Evolutionary conservation across 352 stramenopile genomes (phyloP), one percentile per base, ranked within the genome.

Genomic region (Phytophthora nicotianae): DNA sequence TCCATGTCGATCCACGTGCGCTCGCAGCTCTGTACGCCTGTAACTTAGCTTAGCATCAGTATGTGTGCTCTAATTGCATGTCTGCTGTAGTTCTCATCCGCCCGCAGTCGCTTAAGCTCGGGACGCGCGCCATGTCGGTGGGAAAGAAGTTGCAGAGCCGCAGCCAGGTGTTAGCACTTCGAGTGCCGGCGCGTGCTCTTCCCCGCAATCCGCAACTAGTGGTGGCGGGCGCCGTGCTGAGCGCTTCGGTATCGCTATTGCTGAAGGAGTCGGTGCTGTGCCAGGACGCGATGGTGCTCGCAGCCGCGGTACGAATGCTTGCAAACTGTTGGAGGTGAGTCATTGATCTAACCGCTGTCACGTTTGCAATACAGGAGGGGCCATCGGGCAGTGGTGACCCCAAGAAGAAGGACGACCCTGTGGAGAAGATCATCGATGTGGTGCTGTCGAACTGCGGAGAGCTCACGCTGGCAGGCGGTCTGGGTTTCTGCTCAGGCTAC

Each of bases 401-500:
- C 20, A 77, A 75, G 47, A 75, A 79, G 57, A 74, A 73, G 17
- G 59, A 69, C 60, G 76, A 90, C 35, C 59, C 76, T 8, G 62
- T 93, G 41, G 79, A 88, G 58, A 53, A 79, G 58, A 73, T 91
- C 43, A 78, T 94, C 27, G 81, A 94, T 43, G 64, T 78, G 43
- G 71, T 88, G 58, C 68, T 85, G 67, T 63, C 63, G 43, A 83
- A 77, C 49, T 79, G 76, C 43, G 84, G 86, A 17, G 81, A 93
- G 59, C 79, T 95, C 43, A 85, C 85, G 19, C 68, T 97, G 26
- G 86, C 81, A 8, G 66, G 77, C 10, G 74, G 72, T 0, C 62
- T 94, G 29, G 88, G 89, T 29, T 95, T 95, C 58, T 93, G 85
- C 65, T 94, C 88, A 10, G 89, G 88, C 24, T 93, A 92, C 59